A percentile compares a stretch with the other conserved stretches of the same genome.
phyloP scores from a whole-genome alignment of 2,329 filamentous ascomycete species.

The Tolypocladium tundrense region DNA sequence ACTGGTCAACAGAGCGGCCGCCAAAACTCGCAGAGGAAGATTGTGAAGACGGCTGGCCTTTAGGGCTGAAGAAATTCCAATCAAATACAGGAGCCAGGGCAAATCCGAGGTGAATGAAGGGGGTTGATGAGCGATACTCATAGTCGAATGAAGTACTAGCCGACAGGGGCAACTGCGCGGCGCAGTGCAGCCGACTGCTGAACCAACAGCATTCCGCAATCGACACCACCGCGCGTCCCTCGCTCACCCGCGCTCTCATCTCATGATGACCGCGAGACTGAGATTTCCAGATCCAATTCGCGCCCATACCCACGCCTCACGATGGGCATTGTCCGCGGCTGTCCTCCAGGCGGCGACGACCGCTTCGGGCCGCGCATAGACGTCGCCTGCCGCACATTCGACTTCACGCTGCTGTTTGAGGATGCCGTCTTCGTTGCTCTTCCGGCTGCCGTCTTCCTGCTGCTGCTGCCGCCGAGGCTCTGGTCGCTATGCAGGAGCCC shows the following conservation, averaged over 20 bases:
- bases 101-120: no score
- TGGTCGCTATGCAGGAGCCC: not conserved
- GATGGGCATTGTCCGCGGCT: not conserved
- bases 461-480: not conserved
- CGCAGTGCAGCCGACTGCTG: not conserved
- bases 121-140: not conserved
- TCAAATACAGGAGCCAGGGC: no score
- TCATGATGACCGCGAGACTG: no score
- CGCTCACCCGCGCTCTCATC: not conserved
- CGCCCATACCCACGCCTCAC: not conserved
- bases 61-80: not conserved
- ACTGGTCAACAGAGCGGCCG: not conserved
- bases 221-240: no score
- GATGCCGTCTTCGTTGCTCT: not conserved
- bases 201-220: not conserved
- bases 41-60: not conserved
- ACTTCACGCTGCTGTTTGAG: slow-evolving; percentile 1
- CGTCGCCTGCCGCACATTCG: not conserved
- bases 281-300: no score
- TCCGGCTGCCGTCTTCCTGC: not conserved
- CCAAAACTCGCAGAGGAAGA: not conserved
- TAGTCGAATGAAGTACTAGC: no score
- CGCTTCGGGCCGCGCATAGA: not conserved
- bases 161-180: not conserved
- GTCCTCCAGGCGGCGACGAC: not conserved